phyloP scores from a whole-genome alignment of 192 early-diverging fungal genomes.

The Coemansia sp. region DNA sequence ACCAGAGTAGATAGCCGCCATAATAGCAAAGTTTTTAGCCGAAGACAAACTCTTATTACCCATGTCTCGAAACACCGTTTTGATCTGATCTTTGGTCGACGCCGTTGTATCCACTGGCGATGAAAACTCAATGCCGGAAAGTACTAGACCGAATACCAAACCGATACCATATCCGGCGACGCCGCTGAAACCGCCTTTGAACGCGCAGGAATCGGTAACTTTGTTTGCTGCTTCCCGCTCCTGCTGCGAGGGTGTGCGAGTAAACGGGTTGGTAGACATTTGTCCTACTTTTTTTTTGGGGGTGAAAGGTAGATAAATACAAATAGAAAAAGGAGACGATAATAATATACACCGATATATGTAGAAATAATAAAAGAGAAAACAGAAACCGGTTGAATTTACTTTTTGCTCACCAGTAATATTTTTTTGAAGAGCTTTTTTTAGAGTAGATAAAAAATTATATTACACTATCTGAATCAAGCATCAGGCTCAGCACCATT shows the following conservation, averaged over 20 bases:
- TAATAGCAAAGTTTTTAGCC: slow-evolving; percentile 91
- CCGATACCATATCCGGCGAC: slow-evolving; percentile 85
- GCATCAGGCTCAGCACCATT: not conserved
- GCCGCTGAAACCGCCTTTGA: slow-evolving; percentile 69
- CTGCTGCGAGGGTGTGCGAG: slow-evolving; percentile 31
- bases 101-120: slow-evolving; percentile 68
- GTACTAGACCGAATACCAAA: slow-evolving; percentile 86
- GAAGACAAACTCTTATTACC: slow-evolving; percentile 71
- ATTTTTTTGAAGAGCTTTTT: not conserved
- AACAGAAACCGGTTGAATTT: too few relatives aligned
- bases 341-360: not conserved
- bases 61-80: slow-evolving; percentile 87
- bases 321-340: too few relatives aligned
- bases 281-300: not conserved
- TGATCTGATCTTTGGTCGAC: slow-evolving; percentile 81
- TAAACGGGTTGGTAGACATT: slow-evolving; percentile 47
- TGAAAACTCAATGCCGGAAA: slow-evolving; percentile 87
- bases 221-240: slow-evolving; percentile 39
- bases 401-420: too few relatives aligned
- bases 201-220: slow-evolving; percentile 71
- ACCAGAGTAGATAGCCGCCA: slow-evolving; percentile 89
- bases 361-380: not conserved
- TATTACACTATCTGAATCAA: too few relatives aligned
- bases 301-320: not conserved
- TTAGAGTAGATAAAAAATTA: not conserved